Evolutionary conservation across 2,329 filamentous ascomycete genomes (phyloP).

Genomic region (Hypoxylon sp.): DNA sequence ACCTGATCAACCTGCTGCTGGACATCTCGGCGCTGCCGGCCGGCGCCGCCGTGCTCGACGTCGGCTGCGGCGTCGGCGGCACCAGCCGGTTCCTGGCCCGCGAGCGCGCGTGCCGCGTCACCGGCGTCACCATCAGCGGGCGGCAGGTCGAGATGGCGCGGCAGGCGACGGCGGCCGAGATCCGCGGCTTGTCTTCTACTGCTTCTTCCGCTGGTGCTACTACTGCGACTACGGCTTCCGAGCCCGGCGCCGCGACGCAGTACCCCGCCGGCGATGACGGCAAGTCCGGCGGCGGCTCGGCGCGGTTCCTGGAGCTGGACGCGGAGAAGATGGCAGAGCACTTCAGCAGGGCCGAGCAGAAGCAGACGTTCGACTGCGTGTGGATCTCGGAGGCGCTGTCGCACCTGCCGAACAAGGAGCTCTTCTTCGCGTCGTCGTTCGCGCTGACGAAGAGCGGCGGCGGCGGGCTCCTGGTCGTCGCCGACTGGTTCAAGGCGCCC

Average conservation of each 20-base stretch:
- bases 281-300: constrained; percentile 46
- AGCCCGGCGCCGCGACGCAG: not conserved
- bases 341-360: constrained; percentile 49
- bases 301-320: constrained; percentile 65
- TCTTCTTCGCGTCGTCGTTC: constrained; percentile 64
- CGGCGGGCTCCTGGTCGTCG: constrained; percentile 59
- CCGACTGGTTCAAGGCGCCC: constrained; percentile 68
- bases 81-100: constrained; percentile 64
- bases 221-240: not conserved
- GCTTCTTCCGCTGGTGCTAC: not conserved
- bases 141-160: constrained; percentile 66
- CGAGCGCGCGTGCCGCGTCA: constrained; percentile 60
- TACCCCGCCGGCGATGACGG: constrained; percentile 11
- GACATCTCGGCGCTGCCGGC: constrained; percentile 52
- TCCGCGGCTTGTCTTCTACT: no score
- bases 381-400: constrained; percentile 70
- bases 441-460: constrained; percentile 58
- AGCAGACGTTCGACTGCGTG: constrained; percentile 58
- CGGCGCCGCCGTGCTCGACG: constrained; percentile 60
- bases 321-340: constrained; percentile 66
- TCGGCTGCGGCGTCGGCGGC: constrained; percentile 68
- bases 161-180: constrained; percentile 54
- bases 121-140: constrained; percentile 66
- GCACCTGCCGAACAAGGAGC: constrained; percentile 65
- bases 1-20: constrained; percentile 64